Conservation (phyloP, 441 rosid genomes). For the Populus hybrid region DNA sequence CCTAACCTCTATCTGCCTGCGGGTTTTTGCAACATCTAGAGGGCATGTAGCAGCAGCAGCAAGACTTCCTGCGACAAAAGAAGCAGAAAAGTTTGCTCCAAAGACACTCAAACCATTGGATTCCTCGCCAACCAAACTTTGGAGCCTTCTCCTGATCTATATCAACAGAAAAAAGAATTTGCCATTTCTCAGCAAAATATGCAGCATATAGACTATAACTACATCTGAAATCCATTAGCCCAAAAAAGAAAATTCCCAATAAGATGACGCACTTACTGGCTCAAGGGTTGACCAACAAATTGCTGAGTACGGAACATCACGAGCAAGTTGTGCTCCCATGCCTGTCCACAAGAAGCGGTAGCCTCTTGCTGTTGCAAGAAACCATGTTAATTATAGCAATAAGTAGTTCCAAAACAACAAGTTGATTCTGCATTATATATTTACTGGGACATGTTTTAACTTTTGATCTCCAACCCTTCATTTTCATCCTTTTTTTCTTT, state of each 20-base stretch:
- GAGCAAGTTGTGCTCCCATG: conserved; percentile 97
- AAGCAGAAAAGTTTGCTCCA: conserved; percentile 88
- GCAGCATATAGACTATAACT: background rate
- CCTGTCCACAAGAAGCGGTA: conserved; percentile 84
- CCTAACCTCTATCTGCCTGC: conserved; percentile 89
- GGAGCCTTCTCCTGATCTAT: conserved; percentile 72
- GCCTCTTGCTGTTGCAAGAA: conserved; percentile 53
- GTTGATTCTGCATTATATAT: background rate
- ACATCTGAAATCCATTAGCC: background rate
- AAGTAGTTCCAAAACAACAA: background rate
- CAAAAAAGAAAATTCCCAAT: background rate
- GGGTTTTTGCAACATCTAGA: conserved; percentile 90
- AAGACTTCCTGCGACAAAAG: conserved; percentile 85
- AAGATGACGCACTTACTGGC: conserved; percentile 53
- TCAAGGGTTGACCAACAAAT: conserved; percentile 97
- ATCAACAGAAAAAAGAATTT: conserved; percentile 9
- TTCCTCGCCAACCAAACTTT: conserved; percentile 63
- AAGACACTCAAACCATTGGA: conserved; percentile 50
- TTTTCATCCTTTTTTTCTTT: background rate
- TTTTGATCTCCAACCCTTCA: background rate
- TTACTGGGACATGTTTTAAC: background rate
- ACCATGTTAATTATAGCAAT: conserved; percentile 9
- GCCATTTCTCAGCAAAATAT: conserved; percentile 1
- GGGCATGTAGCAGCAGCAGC: conserved; percentile 96
- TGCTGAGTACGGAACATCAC: conserved; percentile 96